Base-by-base conservation (phyloP, 2,329 filamentous ascomycete species). In the Dactylellina parvicollis region DNA sequence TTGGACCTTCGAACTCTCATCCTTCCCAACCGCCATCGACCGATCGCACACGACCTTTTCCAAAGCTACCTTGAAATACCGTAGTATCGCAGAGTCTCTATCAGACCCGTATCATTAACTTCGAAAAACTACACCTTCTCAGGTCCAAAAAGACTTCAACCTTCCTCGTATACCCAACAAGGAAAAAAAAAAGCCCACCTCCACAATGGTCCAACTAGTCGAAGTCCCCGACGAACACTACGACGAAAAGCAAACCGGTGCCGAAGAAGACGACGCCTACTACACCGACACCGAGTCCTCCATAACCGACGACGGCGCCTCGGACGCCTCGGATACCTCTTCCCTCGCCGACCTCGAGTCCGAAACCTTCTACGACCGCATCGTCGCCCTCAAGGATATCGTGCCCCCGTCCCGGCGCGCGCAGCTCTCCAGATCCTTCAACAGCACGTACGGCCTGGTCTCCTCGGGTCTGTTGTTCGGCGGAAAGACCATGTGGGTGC, bases 211-310 rank as follows among this genome's bases (percentile, higher is more conserved):
- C 82, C 92, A 94, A 83, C 91, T 98, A 80, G 91, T 92, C 81
- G 94, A 98, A 85, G 94, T 98, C 80, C 90, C 96, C 81, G 94
- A 98, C 81, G 93, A 97, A 86, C 91, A 96, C 83, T 96, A 97
- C 85, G 86, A 90, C 83, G 84, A 87, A 81, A 84, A 86, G 78
- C 89, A 90, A 82, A 83, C 85, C 77, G 89, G 90, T 79, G 83
- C 88, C 75, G 87, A 89, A 72, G 89, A 92, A 77, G 90, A 95
- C 44, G 86, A 87, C 64, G 92, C 96, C 71, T 93, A 93, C 80
- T 96, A 91, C 85, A 95, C 91, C 77, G 94, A 97, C 81, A 94
- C 91, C 75, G 94, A 94, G 82, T 96, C 92, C 76, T 90, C 89
- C 79, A 90, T 94, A 78, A 89, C 88, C 79, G 88, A 91, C 77